These are phyloP conservation scores for Neostapfia colusana DNA, from an alignment of 176 grass and related monocot genomes.

Conservation along the genomic window DNA sequence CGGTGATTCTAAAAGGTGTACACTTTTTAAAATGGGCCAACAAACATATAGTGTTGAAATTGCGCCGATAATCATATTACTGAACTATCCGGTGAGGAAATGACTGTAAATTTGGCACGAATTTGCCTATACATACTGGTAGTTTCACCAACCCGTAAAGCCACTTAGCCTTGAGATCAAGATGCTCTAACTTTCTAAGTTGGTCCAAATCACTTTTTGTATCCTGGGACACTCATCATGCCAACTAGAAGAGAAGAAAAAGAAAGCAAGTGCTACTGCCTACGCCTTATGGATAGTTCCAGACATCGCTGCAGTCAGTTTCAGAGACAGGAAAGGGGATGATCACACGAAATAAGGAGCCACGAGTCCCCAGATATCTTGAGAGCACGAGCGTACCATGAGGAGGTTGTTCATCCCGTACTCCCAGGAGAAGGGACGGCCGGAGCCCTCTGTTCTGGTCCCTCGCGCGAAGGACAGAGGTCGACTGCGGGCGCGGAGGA, in stretches of 20 bases:
- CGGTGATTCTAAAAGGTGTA: neutral
- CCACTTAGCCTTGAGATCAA: neutral
- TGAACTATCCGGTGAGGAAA: neutral
- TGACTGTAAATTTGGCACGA: neutral
- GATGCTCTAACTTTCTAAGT: neutral
- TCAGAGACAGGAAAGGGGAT: neutral
- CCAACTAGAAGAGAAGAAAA: neutral
- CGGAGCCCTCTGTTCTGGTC: neutral
- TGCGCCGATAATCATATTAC: neutral
- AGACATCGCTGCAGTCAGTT: neutral
- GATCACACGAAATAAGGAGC: neutral
- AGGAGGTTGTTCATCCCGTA: slow-evolving; percentile 64
- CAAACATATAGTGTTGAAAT: neutral
- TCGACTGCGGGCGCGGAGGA: neutral
- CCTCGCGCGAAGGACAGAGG: neutral
- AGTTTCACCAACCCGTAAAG: neutral
- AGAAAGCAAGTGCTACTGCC: neutral
- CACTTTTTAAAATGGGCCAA: neutral
- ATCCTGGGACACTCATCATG: neutral
- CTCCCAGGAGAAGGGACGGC: neutral
- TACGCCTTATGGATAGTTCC: neutral
- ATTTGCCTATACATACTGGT: neutral
- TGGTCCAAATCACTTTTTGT: neutral
- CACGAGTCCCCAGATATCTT: neutral
- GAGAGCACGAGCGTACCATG: slow-evolving; percentile 39